These are phyloP conservation scores for Apiospora kogelbergensis DNA, from an alignment of 2,329 filamentous ascomycete genomes.

Conservation along the genomic window DNA sequence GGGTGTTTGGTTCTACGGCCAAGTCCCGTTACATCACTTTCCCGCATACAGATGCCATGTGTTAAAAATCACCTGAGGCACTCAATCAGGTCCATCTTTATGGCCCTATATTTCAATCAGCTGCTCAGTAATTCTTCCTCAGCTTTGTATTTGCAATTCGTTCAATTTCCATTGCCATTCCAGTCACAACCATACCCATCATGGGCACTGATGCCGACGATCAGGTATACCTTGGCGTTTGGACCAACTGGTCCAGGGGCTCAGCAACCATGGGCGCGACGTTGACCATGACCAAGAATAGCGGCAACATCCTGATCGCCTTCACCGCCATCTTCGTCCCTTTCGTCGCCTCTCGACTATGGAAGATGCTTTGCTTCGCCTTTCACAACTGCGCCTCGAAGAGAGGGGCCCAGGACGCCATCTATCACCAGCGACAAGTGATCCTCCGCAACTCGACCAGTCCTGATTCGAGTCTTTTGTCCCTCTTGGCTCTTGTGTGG, in stretches of 20 bases:
- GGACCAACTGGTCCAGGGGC: neutral
- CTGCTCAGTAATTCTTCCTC: no score
- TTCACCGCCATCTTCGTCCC: constrained; percentile 20
- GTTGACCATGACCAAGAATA: constrained; percentile 10
- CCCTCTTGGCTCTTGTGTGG: constrained; percentile 11
- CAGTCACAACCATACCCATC: no score
- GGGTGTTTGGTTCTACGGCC: no score
- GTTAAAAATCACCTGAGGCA: no score
- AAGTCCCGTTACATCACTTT: no score
- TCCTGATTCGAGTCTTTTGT: constrained; percentile 12
- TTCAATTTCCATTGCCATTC: no score
- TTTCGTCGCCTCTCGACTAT: constrained; percentile 18
- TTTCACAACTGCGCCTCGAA: constrained; percentile 15
- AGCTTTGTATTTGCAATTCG: no score
- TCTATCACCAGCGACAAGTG: constrained; percentile 20
- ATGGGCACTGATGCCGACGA: neutral
- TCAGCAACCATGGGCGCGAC: constrained; percentile 14
- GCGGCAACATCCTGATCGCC: constrained; percentile 17
- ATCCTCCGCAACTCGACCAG: constrained; percentile 19
- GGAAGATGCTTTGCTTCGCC: constrained; percentile 15
- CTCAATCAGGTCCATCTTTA: no score
- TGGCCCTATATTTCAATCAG: no score
- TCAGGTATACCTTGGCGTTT: neutral
- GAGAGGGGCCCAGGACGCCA: neutral
- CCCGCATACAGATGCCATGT: no score